These are phyloP conservation scores for Chaetomiaceae sp. DNA, from an alignment of 2,329 filamentous ascomycete species.

Conservation along the genomic window DNA sequence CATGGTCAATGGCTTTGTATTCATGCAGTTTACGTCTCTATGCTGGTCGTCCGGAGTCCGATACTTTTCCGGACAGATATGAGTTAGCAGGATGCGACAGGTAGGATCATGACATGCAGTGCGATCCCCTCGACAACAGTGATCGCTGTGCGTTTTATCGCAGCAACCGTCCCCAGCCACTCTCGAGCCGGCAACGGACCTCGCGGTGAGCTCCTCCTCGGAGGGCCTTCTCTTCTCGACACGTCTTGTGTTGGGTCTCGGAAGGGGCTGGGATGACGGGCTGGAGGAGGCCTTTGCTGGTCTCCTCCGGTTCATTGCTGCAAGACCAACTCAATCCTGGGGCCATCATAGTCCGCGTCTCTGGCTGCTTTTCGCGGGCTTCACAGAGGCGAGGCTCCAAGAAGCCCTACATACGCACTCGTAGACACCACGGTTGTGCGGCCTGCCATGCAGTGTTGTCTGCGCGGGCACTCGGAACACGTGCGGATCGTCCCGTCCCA, in stretches of 20 bases:
- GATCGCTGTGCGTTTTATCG: too few relatives aligned
- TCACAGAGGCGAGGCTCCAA: constrained; percentile 33
- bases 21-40: too few relatives aligned
- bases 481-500: too few relatives aligned
- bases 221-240: constrained; percentile 29
- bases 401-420: background rate
- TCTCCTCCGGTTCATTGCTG: constrained; percentile 21
- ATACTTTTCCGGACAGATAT: background rate
- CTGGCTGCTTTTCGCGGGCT: constrained; percentile 20
- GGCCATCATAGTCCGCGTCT: constrained; percentile 36
- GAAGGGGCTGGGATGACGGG: constrained; percentile 27
- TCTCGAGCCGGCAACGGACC: constrained; percentile 20
- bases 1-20: too few relatives aligned
- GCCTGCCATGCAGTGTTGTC: too few relatives aligned
- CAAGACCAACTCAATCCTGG: constrained; percentile 27
- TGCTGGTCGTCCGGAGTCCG: too few relatives aligned
- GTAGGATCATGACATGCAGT: background rate
- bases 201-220: constrained; percentile 26
- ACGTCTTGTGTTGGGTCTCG: constrained; percentile 30
- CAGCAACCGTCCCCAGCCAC: constrained; percentile 26
- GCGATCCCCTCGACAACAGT: too few relatives aligned
- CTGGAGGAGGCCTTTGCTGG: background rate
- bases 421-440: too few relatives aligned
- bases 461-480: too few relatives aligned
- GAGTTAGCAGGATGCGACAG: background rate